phyloP scores from a whole-genome alignment of 2,329 filamentous ascomycete species.

The Exophiala oligosperma region DNA sequence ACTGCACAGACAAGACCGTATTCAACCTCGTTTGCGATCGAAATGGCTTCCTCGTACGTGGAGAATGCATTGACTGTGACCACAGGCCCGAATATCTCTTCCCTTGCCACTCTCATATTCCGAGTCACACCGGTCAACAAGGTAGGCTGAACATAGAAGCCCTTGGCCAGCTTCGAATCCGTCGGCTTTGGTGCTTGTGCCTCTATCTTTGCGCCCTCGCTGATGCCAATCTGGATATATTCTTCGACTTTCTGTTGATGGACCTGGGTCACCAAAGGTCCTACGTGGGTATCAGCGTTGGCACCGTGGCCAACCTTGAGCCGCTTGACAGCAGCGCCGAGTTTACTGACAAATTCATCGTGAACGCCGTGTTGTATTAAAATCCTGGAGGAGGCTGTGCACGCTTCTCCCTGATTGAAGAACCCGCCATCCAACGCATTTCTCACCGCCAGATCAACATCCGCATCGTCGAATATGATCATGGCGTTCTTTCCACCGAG shows the following conservation, averaged over 20 bases:
- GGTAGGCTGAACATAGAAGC: constrained; percentile 60
- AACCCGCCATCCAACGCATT: constrained; percentile 20
- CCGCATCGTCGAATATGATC: constrained; percentile 77
- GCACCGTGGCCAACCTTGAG: constrained; percentile 19
- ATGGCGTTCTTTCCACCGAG: constrained; percentile 79
- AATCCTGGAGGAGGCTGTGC: constrained; percentile 22
- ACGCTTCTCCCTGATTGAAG: constrained; percentile 27
- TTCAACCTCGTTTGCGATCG: constrained; percentile 54
- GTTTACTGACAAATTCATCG: constrained; percentile 17
- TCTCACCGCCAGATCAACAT: constrained; percentile 67
- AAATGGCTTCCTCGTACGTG: constrained; percentile 60
- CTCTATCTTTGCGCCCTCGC: constrained; percentile 56
- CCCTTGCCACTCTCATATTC: constrained; percentile 55
- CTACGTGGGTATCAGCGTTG: constrained; percentile 17
- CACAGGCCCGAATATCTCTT: constrained; percentile 65
- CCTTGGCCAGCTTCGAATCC: constrained; percentile 40
- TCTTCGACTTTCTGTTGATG: constrained; percentile 22
- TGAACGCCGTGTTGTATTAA: constrained; percentile 21
- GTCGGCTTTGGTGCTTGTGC: constrained; percentile 28
- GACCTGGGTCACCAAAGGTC: constrained; percentile 21
- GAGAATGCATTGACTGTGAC: constrained; percentile 62
- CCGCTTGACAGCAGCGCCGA: constrained; percentile 13
- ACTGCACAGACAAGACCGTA: constrained; percentile 59
- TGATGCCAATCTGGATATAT: constrained; percentile 40
- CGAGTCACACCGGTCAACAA: constrained; percentile 59